phyloP scores from a whole-genome alignment of 805 yeast species.

The Saturnispora zaruensis region DNA sequence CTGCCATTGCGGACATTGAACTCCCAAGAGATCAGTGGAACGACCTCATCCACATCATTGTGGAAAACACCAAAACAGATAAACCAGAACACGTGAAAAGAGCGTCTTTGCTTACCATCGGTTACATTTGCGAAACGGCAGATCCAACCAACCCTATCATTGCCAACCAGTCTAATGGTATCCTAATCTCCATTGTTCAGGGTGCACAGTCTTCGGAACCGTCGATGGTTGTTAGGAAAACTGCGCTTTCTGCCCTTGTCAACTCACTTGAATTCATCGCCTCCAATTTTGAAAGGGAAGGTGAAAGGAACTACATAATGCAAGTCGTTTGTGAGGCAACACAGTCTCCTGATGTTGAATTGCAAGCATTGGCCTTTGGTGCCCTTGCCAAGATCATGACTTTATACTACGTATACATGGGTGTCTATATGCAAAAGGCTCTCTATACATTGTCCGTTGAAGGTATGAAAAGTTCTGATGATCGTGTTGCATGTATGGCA shows the following conservation, averaged over 20 bases:
- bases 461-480: constrained; percentile 82
- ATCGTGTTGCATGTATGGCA: constrained; percentile 93
- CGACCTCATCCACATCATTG: constrained; percentile 72
- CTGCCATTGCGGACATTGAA: constrained; percentile 95
- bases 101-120: constrained; percentile 81
- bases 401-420: constrained; percentile 81
- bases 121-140: constrained; percentile 92
- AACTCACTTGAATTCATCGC: constrained; percentile 86
- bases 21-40: constrained; percentile 85
- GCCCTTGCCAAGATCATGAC: constrained; percentile 90
- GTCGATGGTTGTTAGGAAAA: constrained; percentile 63
- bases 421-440: constrained; percentile 95
- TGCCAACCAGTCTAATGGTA: constrained; percentile 80
- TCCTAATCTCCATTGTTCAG: constrained; percentile 90
- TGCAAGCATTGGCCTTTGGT: constrained; percentile 93
- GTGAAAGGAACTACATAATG: constrained; percentile 95
- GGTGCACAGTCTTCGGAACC: constrained; percentile 86
- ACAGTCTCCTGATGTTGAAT: constrained; percentile 71
- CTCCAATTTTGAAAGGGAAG: constrained; percentile 81
- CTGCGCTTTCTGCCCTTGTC: constrained; percentile 88
- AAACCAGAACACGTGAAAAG: constrained; percentile 75
- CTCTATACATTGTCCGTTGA: constrained; percentile 78
- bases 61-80: constrained; percentile 75
- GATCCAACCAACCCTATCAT: constrained; percentile 75
- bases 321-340: constrained; percentile 99